Evolutionary conservation across 257 asterid genomes (phyloP).

Genomic region (Plantago elongata): DNA sequence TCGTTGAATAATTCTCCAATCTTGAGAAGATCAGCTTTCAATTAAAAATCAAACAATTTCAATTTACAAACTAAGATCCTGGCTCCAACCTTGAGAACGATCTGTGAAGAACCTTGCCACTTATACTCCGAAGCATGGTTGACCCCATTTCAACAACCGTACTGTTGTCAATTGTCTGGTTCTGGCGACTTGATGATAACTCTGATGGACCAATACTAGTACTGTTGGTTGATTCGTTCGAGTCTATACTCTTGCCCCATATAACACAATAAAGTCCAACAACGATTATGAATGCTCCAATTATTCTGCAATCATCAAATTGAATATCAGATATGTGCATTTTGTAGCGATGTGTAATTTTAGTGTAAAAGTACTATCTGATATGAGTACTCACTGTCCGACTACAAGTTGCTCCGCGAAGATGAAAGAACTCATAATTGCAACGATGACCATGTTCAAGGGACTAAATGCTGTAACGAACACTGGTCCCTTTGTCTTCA

Average conservation of each 20-base stretch:
- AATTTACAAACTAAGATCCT: no score
- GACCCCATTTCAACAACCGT: no score
- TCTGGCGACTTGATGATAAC: slow-evolving; percentile 1
- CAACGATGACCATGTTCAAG: slow-evolving; percentile 31
- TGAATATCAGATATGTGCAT: no score
- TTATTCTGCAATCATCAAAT: background rate
- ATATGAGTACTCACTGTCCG: slow-evolving; percentile 22
- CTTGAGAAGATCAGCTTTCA: no score
- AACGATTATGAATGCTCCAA: slow-evolving; percentile 21
- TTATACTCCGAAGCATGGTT: no score
- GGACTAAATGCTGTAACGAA: slow-evolving; percentile 30
- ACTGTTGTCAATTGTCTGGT: background rate
- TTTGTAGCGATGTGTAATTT: no score
- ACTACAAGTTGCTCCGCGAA: slow-evolving; percentile 27
- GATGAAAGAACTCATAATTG: slow-evolving; percentile 26
- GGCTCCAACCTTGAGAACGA: no score
- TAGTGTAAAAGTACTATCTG: no score
- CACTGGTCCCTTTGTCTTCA: slow-evolving; percentile 29
- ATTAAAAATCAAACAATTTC: no score
- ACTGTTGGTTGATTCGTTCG: background rate
- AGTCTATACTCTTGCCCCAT: slow-evolving; percentile 28
- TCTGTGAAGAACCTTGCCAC: no score
- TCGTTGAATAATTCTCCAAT: no score
- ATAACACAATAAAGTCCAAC: slow-evolving; percentile 26
- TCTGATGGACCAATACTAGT: background rate